Base-by-base conservation (phyloP, 495 filamentous ascomycete genomes). In the Tirmania nivea region DNA sequence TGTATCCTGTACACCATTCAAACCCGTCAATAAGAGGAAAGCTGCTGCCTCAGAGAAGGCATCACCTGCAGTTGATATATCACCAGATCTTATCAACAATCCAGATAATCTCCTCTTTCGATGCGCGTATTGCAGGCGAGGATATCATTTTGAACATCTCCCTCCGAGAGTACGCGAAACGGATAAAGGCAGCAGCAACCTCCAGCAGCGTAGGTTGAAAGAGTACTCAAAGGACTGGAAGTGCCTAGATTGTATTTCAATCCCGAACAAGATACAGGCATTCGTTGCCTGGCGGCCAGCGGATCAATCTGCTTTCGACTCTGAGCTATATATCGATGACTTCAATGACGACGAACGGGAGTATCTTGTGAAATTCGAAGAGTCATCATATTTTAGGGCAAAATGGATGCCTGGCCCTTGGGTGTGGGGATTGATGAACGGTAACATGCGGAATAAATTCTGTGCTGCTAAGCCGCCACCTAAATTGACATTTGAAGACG, bases 281-380 rank as follows among this genome's bases (percentile, higher is more conserved):
- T 66, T 96, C 10, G 79, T 94, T 47, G 88, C 92, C 14, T 99
- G 92, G 92, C 75, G 87, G 50, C 86, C 86, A 0, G 55, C 66
- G 3, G 67, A 79, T 53, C 63, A 69, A 14, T 70, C 73, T 17
- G 60, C 52, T 8, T 78, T 81, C 52, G 65, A 61, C 5, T 52
- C 69, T 6, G 72, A 70, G 0, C 60, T 73, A 34, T 65, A 61
- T 9, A 61, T 73, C 5, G 67, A 71, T 11, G 72, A 85, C 35
- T 70, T 74, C 21, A 65, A 73, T 16, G 81, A 86, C 61, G 78
- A 83, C 39, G 70, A 84, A 5, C 81, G 87, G 47, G 86, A 94
- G 59, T 96, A 96, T 58, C 74, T 99, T 0, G 69, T 96, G 59
- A 95, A 90, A 65, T 96, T 86, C 81, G 76, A 81, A 36, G 62